phyloP scores from a whole-genome alignment of 192 early-diverging fungal genomes.

The Lobosporangium transversale region DNA sequence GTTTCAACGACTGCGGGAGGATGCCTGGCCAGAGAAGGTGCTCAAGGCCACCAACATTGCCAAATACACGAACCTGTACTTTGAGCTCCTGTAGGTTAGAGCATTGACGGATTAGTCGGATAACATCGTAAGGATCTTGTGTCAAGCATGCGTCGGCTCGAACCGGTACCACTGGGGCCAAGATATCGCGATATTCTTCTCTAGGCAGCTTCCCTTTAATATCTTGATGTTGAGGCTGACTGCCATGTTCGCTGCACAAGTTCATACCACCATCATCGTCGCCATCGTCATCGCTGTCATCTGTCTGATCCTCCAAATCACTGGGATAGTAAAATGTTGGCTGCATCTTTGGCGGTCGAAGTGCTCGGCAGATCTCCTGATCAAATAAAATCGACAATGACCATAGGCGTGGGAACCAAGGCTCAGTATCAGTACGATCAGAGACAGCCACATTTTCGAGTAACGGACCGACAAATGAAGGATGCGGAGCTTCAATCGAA shows the following conservation, averaged over 20 bases:
- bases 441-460: background rate
- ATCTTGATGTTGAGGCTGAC: background rate
- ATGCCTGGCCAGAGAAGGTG: slow-evolving; percentile 3
- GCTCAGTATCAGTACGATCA: background rate
- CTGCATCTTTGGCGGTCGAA: background rate
- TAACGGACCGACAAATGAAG: background rate
- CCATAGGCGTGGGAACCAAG: background rate
- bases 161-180: background rate
- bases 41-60: background rate
- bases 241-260: no score
- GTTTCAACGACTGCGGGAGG: slow-evolving; percentile 3
- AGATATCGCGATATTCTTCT: background rate
- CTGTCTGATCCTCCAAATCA: slow-evolving; percentile 2
- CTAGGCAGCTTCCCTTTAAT: background rate
- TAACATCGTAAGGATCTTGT: slow-evolving; percentile 1
- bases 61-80: background rate
- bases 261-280: background rate
- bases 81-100: background rate
- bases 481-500: slow-evolving; percentile 1
- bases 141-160: background rate
- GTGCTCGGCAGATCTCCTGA: background rate
- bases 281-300: background rate
- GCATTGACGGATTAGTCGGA: slow-evolving; percentile 4
- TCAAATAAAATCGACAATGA: background rate
- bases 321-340: slow-evolving; percentile 7